A percentile compares a stretch with the other conserved stretches of the same genome.
These are phyloP conservation scores for Backusella circina DNA, from an alignment of 192 early-diverging fungal species.

Conservation along the genomic window DNA sequence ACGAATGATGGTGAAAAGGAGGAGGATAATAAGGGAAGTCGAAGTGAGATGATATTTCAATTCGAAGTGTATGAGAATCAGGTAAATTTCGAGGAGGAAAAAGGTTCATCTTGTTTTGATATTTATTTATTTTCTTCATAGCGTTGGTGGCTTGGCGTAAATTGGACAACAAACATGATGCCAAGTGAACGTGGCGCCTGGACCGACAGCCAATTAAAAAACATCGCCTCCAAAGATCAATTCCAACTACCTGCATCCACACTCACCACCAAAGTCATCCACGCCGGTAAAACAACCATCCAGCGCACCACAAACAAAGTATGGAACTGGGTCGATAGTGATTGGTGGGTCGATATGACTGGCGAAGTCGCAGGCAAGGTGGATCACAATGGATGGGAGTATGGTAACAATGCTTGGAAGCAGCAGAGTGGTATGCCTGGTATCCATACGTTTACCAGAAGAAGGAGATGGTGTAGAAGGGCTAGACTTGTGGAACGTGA, in stretches of 20 bases:
- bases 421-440: conserved; percentile 38
- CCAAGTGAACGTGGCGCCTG: conserved; percentile 44
- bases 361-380: conserved; percentile 19
- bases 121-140: background rate
- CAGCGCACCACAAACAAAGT: conserved; percentile 34
- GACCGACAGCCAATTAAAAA: conserved; percentile 50
- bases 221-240: conserved; percentile 41
- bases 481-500: conserved; percentile 42
- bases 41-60: conserved; percentile 29
- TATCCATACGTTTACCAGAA: conserved; percentile 47
- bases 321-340: conserved; percentile 49
- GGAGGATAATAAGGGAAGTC: background rate
- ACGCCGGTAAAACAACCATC: background rate
- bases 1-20: background rate
- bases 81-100: background rate
- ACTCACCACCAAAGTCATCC: background rate
- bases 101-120: background rate
- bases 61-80: conserved; percentile 38
- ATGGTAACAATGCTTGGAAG: conserved; percentile 54
- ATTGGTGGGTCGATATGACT: conserved; percentile 51
- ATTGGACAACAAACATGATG: conserved; percentile 58
- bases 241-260: conserved; percentile 43
- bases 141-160: conserved; percentile 52
- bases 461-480: conserved; percentile 48
- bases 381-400: conserved; percentile 55